Evolutionary conservation across 176 grass and related monocot genomes (phyloP), one percentile per base, ranked within the genome.

Genomic region (Musa schizocarpa): DNA sequence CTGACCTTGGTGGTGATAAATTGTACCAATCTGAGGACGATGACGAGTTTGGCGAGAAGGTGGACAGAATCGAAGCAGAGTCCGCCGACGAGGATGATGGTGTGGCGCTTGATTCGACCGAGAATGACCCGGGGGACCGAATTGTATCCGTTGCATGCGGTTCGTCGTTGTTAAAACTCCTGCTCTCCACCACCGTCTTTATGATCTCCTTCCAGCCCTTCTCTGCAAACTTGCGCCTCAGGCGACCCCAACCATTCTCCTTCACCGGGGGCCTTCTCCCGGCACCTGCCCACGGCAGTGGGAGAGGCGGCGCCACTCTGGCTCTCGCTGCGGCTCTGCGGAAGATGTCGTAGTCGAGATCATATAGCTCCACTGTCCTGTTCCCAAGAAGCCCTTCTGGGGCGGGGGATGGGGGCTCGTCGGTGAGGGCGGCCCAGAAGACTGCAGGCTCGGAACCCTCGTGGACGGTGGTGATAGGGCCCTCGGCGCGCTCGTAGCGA

Each of bases 281-380:
- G 61, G 20, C 43, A 51, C 13, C 20, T 9, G 11, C 13, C 49
- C 58, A 59, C 1, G 61, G 48, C 14, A 53, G 19, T 9, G 48
- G 11, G 2, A 58, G 53, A 21, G 74, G 58, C 43, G 24, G 19
- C 20, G 43, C 48, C 54, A 61, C 65, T 70, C 54, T 16, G 56
- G 71, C 50, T 81, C 81, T 27, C 84, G 58, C 21, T 13, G 68
- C 13, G 34, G 81, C 81, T 21, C 80, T 74, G 8, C 73, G 68
- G 79, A 88, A 88, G 64, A 88, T 88, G 66, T 88, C 81, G 64
- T 77, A 88, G 73, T 88, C 86, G 13, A 88, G 68, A 74, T 88
- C 81, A 75, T 88, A 88, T 26, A 73, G 69, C 73, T 88, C 86
- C 14, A 88, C 68, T 67, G 81, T 83, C 74, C 86, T 77, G 75